A percentile compares a stretch with the other conserved stretches of the same genome.
Evolutionary conservation across 257 asterid species (phyloP).

Genomic region (Nicotiana sylvestris): DNA sequence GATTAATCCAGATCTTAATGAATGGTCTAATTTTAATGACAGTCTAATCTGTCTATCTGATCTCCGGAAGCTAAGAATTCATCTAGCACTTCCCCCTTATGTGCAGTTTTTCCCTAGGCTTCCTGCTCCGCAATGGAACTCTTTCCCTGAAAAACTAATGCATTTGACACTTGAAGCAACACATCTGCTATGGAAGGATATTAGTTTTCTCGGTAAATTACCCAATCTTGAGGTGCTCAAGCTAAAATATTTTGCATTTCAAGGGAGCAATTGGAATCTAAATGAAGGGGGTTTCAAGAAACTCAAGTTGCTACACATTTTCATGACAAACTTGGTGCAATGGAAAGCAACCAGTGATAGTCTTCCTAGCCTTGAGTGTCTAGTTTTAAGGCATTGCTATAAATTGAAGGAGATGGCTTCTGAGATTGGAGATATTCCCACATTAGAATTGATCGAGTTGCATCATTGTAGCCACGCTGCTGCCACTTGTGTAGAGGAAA

Average conservation of each 20-base stretch:
- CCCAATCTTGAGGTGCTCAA: constrained; percentile 23
- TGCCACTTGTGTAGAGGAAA: not conserved
- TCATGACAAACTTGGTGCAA: not conserved
- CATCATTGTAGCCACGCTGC: not conserved
- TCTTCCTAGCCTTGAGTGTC: constrained; percentile 16
- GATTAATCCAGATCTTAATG: not conserved
- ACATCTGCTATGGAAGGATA: not conserved
- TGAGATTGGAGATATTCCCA: constrained; percentile 10
- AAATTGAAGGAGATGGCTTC: constrained; percentile 3
- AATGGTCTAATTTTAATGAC: not conserved
- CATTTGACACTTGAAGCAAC: not conserved
- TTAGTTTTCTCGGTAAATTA: not conserved
- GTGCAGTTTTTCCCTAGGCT: not conserved
- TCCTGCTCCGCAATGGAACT: not conserved
- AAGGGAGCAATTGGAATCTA: constrained; percentile 16
- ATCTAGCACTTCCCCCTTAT: not conserved
- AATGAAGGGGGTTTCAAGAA: constrained; percentile 11
- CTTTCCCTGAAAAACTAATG: not conserved
- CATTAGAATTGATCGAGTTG: constrained; percentile 10
- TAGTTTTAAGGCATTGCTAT: not conserved
- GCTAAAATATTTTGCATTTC: not conserved
- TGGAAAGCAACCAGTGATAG: constrained; percentile 15
- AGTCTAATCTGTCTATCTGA: not conserved
- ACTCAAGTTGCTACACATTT: not conserved
- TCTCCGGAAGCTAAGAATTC: not conserved